Evolutionary conservation across 2,329 filamentous ascomycete genomes (phyloP).

Genomic region (Aspergillus viridinutans): DNA sequence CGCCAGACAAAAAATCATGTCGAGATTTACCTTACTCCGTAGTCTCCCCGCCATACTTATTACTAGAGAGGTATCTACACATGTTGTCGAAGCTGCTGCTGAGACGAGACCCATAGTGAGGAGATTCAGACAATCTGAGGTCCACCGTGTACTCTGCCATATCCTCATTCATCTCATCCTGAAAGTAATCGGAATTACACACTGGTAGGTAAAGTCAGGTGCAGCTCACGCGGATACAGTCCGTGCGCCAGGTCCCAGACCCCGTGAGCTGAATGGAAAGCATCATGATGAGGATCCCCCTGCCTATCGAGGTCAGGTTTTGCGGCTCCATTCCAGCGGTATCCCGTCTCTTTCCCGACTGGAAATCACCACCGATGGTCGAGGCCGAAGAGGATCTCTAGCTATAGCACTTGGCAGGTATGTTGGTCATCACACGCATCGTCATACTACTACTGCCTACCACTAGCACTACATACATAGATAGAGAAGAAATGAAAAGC

Average conservation of each 20-base stretch:
- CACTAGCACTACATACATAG: neutral
- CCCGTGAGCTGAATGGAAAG: neutral
- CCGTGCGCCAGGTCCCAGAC: constrained; percentile 13
- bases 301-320: constrained; percentile 9
- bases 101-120: neutral
- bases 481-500: constrained; percentile 7
- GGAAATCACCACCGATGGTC: constrained; percentile 4
- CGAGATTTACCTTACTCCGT: neutral
- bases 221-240: constrained; percentile 20
- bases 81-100: neutral
- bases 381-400: constrained; percentile 5
- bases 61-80: too few species aligned
- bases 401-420: neutral
- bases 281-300: constrained; percentile 6
- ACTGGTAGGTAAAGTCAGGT: constrained; percentile 7
- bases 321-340: constrained; percentile 21
- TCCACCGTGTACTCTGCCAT: too few species aligned
- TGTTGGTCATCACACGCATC: neutral
- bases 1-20: neutral
- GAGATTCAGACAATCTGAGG: too few species aligned
- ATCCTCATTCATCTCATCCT: neutral
- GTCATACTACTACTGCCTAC: neutral
- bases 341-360: constrained; percentile 14
- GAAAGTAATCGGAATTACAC: constrained; percentile 2
- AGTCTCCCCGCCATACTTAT: neutral